These are phyloP conservation scores for Sphagnum contortum DNA, from an alignment of 225 moss, liverwort and hornwort species.

Conservation along the genomic window DNA sequence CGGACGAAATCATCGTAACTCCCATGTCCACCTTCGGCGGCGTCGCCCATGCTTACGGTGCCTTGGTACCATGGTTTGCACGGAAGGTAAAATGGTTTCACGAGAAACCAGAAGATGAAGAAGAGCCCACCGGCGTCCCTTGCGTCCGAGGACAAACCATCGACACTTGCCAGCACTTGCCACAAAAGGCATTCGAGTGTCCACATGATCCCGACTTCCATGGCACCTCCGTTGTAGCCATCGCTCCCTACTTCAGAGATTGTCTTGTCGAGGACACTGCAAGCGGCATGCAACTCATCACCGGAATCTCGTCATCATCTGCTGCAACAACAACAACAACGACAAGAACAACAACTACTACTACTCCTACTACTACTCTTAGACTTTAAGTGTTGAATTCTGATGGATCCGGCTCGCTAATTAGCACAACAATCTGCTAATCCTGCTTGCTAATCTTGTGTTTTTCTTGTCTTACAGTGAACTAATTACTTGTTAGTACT, in stretches of 20 bases:
- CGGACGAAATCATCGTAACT: background rate
- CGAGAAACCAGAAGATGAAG: no score
- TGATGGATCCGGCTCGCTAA: no score
- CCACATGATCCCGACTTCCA: background rate
- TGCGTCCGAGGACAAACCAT: background rate
- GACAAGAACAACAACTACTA: no score
- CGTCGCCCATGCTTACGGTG: background rate
- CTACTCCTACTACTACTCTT: no score
- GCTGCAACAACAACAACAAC: no score
- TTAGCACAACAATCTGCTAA: no score
- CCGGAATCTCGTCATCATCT: background rate
- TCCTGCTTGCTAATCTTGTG: no score
- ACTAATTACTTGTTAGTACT: no score
- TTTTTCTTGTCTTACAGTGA: no score
- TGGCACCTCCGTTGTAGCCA: background rate
- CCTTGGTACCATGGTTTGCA: background rate
- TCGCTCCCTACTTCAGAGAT: background rate
- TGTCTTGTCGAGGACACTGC: background rate
- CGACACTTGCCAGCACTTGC: background rate
- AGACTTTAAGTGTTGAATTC: no score
- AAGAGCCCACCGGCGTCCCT: no score
- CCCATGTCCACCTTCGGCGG: constrained; percentile 2
- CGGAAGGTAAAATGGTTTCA: background rate
- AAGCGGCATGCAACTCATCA: background rate
- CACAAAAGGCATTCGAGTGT: background rate